Base-by-base conservation (phyloP, 129 eudicot genomes). In the Pseudognaphalium luteoalbum region DNA sequence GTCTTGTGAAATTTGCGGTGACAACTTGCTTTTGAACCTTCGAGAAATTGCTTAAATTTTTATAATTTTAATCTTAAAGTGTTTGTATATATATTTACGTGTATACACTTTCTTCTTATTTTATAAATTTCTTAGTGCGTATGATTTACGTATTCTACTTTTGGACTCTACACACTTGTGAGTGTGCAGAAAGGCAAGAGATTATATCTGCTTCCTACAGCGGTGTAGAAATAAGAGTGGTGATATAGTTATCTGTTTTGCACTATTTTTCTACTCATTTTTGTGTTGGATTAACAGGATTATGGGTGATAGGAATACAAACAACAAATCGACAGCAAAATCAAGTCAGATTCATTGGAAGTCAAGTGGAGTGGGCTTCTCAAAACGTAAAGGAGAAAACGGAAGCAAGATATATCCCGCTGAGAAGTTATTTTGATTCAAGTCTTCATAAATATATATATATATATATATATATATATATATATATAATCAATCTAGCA, bases 321-420 rank as follows among this genome's bases (percentile, higher is more conserved):
- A 62, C 52, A 66, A 41, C 22, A 33, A 72, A 69, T 44, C 51
- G 29, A 22, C n/a, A 12, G 41, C 70, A 47, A 70, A 65, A 37
- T 20, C 61, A 15, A 25, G 14, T 74, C 72, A 70, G 25, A 47
- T 61, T 69, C 50, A 74, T 54, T 77, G 81, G 79, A 79, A 62
- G 72, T 47, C 74, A 47, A 78, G 59, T 56, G 67, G 73, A 10
- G 33, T 79, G 22, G 56, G 57, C 77, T 75, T 77, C 17, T 71
- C 88, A 54, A 22, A 54, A 30, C 33, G 44, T 47, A 79, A 74
- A 51, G 87, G 69, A 35, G 82, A 75, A 69, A 80, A 70, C 41
- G 82, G 68, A 44, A 74, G 79, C 66, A 83, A 86, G 74, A 73
- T 80, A 59, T 89, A 89, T 78, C 96, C 96, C 5, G 51, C 80